Evolutionary conservation across 805 yeast genomes (phyloP).

Genomic region (Saccharomycopsis guyanensis): DNA sequence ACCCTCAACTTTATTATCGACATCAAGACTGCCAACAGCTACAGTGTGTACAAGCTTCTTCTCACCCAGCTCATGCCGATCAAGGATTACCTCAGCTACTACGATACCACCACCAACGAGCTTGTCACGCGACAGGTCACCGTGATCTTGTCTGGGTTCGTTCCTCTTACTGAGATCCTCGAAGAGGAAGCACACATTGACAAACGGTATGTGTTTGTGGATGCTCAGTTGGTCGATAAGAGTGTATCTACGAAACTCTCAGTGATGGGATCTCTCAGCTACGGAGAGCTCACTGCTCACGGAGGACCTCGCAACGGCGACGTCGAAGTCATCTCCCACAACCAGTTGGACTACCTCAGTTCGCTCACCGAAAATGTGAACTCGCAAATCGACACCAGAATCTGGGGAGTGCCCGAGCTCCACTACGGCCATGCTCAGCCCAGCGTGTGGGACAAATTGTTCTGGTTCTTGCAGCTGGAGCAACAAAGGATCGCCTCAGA

Average conservation of each 20-base stretch:
- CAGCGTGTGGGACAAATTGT: not conserved
- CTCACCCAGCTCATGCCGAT: constrained; percentile 40
- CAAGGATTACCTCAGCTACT: constrained; percentile 43
- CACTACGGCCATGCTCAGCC: not conserved
- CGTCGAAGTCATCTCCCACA: not conserved
- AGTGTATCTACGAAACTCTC: not conserved
- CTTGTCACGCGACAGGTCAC: constrained; percentile 48
- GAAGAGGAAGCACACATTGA: constrained; percentile 22
- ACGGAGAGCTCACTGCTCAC: not conserved
- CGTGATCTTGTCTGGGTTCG: constrained; percentile 57
- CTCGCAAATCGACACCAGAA: constrained; percentile 6
- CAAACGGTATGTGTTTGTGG: constrained; percentile 34
- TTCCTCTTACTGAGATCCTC: constrained; percentile 38
- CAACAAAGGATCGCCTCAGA: not conserved
- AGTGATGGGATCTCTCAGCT: constrained; percentile 3
- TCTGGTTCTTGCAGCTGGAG: not conserved
- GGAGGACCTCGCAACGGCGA: not conserved
- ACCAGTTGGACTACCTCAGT: not conserved
- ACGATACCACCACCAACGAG: constrained; percentile 30
- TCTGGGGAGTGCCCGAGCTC: constrained; percentile 18
- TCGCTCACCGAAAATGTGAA: not conserved
- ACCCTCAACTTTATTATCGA: constrained; percentile 44
- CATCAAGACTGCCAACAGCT: constrained; percentile 43
- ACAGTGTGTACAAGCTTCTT: constrained; percentile 39
- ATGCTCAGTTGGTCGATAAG: constrained; percentile 27